Base-by-base conservation (phyloP, 2,329 filamentous ascomycete genomes). In the Tolypocladium sp. region DNA sequence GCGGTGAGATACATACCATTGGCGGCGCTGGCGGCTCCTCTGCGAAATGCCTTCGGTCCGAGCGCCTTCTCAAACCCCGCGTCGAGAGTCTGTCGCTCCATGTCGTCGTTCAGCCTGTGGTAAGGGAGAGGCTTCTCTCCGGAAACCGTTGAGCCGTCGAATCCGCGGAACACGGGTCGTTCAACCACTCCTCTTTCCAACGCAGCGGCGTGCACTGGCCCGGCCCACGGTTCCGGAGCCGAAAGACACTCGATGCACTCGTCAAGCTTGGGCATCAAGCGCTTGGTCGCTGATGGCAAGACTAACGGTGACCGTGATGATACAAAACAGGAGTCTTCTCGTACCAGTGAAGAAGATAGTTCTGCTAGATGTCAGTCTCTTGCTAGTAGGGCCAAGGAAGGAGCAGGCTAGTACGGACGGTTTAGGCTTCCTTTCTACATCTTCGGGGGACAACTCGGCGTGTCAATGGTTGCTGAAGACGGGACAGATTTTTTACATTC, bases 341-440 rank as follows among this genome's bases (percentile, higher is more conserved):
- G 60, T 66, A 38, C 59, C 62, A 1, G 62, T 67, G 60, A 63
- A 70, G 56, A 71, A 70, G 25, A 70, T 63, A 15, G 64, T 70
- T 57, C 63, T 71, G 30, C 3, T 55, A 41, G 42, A 66, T 55
- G 64, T 57, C 4, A 53, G 41, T 51, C 12, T 8, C 4, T n/a
- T 25, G 44, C 13, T 51, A 10, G n/a, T 22, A 30, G 7, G 44
- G 44, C 20, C 17, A 22, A 51, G 15, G 15, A 51, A 55, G 17
- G 13, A n/a, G n/a, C n/a, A n/a, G n/a, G n/a, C n/a, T n/a, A n/a
- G n/a, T n/a, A n/a, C n/a, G n/a, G n/a, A n/a, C n/a, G n/a, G n/a
- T n/a, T n/a, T n/a, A n/a, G n/a, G n/a, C n/a, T n/a, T n/a, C n/a
- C n/a, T n/a, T n/a, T n/a, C n/a, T n/a, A n/a, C n/a, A n/a, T n/a